Percentiles rank a stretch among this genome's conserved stretches.
Evolutionary conservation across 768 basidiomycete species (phyloP).

Genomic region (Amanita muscaria): DNA sequence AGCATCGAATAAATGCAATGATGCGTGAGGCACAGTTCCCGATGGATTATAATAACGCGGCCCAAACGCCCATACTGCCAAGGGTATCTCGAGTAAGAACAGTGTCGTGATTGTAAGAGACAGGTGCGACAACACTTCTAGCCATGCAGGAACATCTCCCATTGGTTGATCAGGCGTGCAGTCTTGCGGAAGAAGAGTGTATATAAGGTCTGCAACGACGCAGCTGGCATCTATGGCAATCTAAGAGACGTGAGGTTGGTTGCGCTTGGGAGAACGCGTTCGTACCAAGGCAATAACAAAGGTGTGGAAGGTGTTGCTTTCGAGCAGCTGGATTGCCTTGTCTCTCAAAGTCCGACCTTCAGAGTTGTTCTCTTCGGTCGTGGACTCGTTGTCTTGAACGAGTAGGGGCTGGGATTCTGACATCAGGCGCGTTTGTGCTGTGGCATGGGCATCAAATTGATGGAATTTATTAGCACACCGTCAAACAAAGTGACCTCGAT

Average conservation of each 20-base stretch:
- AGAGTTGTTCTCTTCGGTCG: background rate
- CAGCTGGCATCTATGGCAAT: conserved; percentile 58
- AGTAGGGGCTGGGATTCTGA: conserved; percentile 45
- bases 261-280: conserved; percentile 15
- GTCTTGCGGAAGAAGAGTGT: conserved; percentile 49
- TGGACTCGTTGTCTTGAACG: conserved; percentile 6
- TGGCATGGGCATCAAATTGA: background rate
- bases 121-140: conserved; percentile 49
- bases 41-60: conserved; percentile 53
- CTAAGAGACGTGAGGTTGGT: conserved; percentile 19
- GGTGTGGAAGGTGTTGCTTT: conserved; percentile 45
- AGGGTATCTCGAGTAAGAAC: conserved; percentile 73
- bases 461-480: background rate
- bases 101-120: conserved; percentile 62
- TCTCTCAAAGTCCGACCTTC: background rate
- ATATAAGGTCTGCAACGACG: conserved; percentile 65
- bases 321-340: conserved; percentile 27
- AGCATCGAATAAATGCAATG: conserved; percentile 69
- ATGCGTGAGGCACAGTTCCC: conserved; percentile 41
- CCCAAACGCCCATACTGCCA: conserved; percentile 61
- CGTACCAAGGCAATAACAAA: conserved; percentile 47
- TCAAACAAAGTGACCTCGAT: background rate
- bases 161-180: conserved; percentile 36
- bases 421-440: conserved; percentile 13
- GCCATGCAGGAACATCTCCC: conserved; percentile 52